These are phyloP conservation scores for Coprinopsis marcescibilis DNA, from an alignment of 768 basidiomycete species.

Conservation along the genomic window DNA sequence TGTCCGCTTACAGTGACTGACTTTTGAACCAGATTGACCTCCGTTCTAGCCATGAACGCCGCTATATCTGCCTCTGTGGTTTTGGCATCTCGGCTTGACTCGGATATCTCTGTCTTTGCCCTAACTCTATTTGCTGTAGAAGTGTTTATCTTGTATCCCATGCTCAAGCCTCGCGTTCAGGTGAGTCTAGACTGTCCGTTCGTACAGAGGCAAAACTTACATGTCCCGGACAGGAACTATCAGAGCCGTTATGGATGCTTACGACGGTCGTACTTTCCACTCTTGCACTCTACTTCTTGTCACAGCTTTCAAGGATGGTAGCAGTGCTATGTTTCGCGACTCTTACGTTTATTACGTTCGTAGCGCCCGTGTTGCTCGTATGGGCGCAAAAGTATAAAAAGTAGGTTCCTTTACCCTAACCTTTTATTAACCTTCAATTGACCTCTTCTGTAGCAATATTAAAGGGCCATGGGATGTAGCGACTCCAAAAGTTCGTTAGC, in stretches of 20 bases:
- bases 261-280: constrained; percentile 49
- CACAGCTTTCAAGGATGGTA: constrained; percentile 49
- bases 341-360: constrained; percentile 56
- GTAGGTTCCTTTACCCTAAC: constrained; percentile 34
- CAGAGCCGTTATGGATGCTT: constrained; percentile 37
- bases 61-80: constrained; percentile 92
- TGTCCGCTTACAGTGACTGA: no score
- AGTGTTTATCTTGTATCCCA: constrained; percentile 78
- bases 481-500: constrained; percentile 58
- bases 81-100: constrained; percentile 80
- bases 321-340: constrained; percentile 45
- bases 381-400: constrained; percentile 91
- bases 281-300: constrained; percentile 47
- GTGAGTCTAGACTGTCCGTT: constrained; percentile 30
- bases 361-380: constrained; percentile 68
- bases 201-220: background rate
- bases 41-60: constrained; percentile 85
- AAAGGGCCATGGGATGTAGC: constrained; percentile 90
- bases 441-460: constrained; percentile 57
- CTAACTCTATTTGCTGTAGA: constrained; percentile 82
- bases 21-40: constrained; percentile 73
- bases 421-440: constrained; percentile 9
- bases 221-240: constrained; percentile 35
- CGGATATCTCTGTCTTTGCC: constrained; percentile 84
- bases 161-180: constrained; percentile 69